Conservation (phyloP, 345 rosid species). For the Clausena lansium region DNA sequence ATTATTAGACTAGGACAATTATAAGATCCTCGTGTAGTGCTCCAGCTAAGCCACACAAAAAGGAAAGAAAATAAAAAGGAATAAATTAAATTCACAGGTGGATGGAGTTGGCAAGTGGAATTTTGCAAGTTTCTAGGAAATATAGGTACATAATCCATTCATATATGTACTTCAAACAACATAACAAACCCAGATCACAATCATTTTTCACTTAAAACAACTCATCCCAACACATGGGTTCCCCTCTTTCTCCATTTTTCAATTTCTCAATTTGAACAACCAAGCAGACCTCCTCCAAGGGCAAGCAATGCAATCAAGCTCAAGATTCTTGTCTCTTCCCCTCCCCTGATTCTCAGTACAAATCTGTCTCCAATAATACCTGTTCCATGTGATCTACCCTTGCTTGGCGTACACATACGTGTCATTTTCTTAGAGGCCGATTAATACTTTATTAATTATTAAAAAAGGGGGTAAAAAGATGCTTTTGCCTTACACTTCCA, state of each 20-base stretch:
- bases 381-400: conserved; percentile 27
- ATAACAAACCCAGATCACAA: conserved; percentile 3
- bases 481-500: neutral
- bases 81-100: neutral
- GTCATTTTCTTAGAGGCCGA: neutral
- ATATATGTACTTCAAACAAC: conserved; percentile 6
- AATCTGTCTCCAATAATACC: neutral
- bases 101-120: neutral
- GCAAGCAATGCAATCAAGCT: conserved; percentile 15
- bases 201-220: neutral
- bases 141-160: neutral
- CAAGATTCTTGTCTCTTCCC: conserved; percentile 32
- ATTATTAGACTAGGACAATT: neutral
- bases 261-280: neutral
- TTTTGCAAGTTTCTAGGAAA: conserved; percentile 11
- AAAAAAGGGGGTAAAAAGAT: neutral
- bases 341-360: conserved; percentile 5
- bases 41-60: neutral
- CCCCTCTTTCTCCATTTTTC: neutral
- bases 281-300: neutral
- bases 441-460: neutral
- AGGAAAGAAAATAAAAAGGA: neutral
- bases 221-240: conserved; percentile 13
- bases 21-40: neutral
- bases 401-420: neutral